Evolutionary conservation across 164 flowering plant species (phyloP), one percentile per base, ranked within the genome.

Genomic region (Litsea cubeba): DNA sequence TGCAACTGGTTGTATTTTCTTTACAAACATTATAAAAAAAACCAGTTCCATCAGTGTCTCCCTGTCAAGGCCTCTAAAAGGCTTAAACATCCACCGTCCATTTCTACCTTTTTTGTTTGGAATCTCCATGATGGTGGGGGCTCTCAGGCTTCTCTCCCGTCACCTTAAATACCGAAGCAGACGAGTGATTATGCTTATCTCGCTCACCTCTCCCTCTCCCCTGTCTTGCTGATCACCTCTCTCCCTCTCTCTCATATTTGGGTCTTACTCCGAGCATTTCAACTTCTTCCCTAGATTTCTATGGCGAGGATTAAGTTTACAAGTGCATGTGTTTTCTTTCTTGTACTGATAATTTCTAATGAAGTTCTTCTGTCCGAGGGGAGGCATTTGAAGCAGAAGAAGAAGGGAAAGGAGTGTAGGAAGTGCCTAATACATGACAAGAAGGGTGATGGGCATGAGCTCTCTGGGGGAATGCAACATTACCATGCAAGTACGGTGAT

Each of bases 271-370:
- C 60, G 12, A 54, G 60, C 18, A 28, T 66, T 25, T 25, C 66
- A 3, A 23, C 5, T 25, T 25, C 66, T 25, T 26, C 23, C 35
- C 50, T 10, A 17, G 2, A 25, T 4, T 66, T 30, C 32, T 25
- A 66, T 66, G 69, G 69, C 69, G 35, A 15, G 28, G n/a, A 66
- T 30, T 40, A 66, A 66, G 69, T 66, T 35, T 20, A 30, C 46
- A 15, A 1, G 32, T 18, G 69, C 50, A 66, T 66, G 69, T 30
- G n/a, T 66, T 66, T 32, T 66, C 18, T 18, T 66, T n/a, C 69
- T 32, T 25, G 30, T 64, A 20, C 40, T 66, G 20, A 18, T 66
- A 5, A 5, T 66, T 66, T 66, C 46, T 1, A 66, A 66, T 66
- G 18, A 28, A 66, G 32, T 66, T 28, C 32, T 66, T 17, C 32